These are phyloP conservation scores for Debaryomyces sp. DNA, from an alignment of 1,139 yeast species.

Conservation along the genomic window DNA sequence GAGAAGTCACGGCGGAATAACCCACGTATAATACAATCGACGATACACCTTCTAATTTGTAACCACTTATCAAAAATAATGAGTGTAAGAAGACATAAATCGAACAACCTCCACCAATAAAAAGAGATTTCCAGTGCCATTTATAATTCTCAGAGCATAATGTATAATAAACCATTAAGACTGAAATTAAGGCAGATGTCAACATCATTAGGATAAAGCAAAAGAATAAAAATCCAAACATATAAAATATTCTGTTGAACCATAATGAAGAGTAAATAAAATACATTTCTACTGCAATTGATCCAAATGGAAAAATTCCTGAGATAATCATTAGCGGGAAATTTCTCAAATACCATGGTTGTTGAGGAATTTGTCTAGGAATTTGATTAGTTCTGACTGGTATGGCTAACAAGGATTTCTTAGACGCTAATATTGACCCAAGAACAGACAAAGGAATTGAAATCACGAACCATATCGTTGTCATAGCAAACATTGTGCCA, in stretches of 20 bases:
- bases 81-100: slow-evolving; percentile 85
- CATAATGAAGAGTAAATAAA: slow-evolving; percentile 86
- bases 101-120: slow-evolving; percentile 89
- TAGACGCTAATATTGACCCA: slow-evolving; percentile 80
- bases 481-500: slow-evolving; percentile 83
- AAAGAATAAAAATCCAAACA: slow-evolving; percentile 95
- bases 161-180: slow-evolving; percentile 80
- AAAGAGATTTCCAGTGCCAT: slow-evolving; percentile 97
- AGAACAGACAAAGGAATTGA: slow-evolving; percentile 82
- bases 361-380: slow-evolving; percentile 93
- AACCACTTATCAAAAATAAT: slow-evolving; percentile 68
- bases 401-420: slow-evolving; percentile 55
- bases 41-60: slow-evolving; percentile 68
- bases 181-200: slow-evolving; percentile 81
- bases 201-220: slow-evolving; percentile 80
- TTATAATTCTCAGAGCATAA: slow-evolving; percentile 89
- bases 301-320: slow-evolving; percentile 94
- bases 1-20: slow-evolving; percentile 75
- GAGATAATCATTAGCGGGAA: slow-evolving; percentile 71
- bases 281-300: slow-evolving; percentile 92
- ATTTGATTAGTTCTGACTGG: slow-evolving; percentile 94
- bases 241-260: slow-evolving; percentile 92
- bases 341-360: slow-evolving; percentile 80
- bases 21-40: slow-evolving; percentile 83
- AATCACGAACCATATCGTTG: slow-evolving; percentile 81